phyloP scores from a whole-genome alignment of 495 filamentous ascomycete species.

The Xylaria sp. region DNA sequence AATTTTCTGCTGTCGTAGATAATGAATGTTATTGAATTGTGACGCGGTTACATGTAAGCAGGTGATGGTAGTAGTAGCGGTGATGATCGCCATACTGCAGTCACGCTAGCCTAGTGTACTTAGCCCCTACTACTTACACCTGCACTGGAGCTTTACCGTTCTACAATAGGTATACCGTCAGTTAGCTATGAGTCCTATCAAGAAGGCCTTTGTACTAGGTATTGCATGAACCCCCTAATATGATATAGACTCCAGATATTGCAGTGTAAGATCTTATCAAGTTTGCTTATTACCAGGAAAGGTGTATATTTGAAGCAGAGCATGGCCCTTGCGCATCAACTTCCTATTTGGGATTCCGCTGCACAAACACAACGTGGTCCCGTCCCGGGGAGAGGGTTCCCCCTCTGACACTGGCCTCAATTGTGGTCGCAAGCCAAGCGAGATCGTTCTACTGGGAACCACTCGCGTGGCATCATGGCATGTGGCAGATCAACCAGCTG shows the following conservation, averaged over 20 bases:
- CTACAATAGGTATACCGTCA: neutral
- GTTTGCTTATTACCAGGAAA: neutral
- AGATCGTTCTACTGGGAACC: slow-evolving; percentile 11
- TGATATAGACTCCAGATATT: neutral
- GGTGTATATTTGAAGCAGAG: neutral
- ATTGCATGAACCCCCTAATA: neutral
- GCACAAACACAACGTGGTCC: slow-evolving; percentile 17
- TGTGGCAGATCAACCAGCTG: slow-evolving; percentile 17
- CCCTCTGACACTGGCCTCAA: slow-evolving; percentile 6
- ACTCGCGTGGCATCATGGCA: slow-evolving; percentile 15
- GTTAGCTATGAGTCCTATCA: neutral
- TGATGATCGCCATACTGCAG: neutral
- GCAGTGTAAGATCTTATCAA: neutral
- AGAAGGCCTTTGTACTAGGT: neutral
- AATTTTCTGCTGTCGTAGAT: neutral
- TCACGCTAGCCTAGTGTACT: neutral
- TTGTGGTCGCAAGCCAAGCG: slow-evolving; percentile 4
- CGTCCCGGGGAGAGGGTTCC: neutral
- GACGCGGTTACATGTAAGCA: neutral
- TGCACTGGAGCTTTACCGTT: neutral
- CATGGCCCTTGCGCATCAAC: neutral
- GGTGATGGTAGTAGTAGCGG: neutral
- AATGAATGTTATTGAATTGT: neutral
- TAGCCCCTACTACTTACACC: too few species aligned
- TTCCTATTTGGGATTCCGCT: slow-evolving; percentile 15